phyloP scores from a whole-genome alignment of 257 asterid species.

The Rhazya stricta region DNA sequence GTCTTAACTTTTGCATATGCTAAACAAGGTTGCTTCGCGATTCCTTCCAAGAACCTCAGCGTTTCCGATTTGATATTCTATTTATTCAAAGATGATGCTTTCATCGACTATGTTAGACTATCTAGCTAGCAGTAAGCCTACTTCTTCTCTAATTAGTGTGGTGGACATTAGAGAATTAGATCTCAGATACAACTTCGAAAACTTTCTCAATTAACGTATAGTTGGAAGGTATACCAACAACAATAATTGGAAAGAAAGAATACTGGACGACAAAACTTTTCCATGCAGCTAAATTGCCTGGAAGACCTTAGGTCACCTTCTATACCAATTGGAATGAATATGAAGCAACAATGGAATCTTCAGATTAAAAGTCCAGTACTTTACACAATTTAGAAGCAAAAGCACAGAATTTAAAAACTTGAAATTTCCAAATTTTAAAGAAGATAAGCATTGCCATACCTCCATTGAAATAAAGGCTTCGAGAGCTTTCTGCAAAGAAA shows the following conservation, averaged over 20 bases:
- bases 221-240: background rate
- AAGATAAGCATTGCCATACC: slow-evolving; percentile 37
- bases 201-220: background rate
- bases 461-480: slow-evolving; percentile 56
- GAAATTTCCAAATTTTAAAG: background rate
- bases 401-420: background rate
- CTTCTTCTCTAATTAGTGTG: background rate
- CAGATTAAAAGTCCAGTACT: background rate
- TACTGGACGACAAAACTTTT: background rate
- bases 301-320: background rate
- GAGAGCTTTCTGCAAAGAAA: slow-evolving; percentile 70
- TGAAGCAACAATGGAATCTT: background rate
- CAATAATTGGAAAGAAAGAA: background rate
- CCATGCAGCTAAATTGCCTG: background rate
- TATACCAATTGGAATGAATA: background rate
- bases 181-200: background rate
- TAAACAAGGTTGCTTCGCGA: background rate
- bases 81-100: background rate
- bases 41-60: background rate
- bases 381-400: background rate
- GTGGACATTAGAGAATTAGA: background rate
- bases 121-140: background rate
- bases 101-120: background rate
- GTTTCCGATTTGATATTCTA: background rate
- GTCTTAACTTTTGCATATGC: background rate